These are phyloP conservation scores for Flaveria ramosissima DNA, from an alignment of 129 eudicot species.

Conservation along the genomic window DNA sequence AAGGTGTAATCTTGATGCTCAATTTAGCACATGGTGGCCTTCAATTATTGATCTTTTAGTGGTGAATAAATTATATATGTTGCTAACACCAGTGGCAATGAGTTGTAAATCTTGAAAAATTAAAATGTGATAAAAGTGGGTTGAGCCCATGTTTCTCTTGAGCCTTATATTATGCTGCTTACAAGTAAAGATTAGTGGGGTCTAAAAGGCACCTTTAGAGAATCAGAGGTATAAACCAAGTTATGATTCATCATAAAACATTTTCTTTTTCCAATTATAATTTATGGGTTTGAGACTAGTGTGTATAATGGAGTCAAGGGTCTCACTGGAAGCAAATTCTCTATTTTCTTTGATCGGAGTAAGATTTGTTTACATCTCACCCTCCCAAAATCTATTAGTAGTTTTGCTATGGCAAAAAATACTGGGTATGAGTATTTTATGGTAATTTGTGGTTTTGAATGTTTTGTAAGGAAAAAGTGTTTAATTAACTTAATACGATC, in stretches of 20 bases:
- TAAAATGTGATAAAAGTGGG: constrained; percentile 19
- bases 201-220: constrained; percentile 23
- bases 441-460: not conserved
- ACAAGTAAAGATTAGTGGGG: constrained; percentile 23
- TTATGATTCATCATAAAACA: not conserved
- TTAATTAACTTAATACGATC: not conserved
- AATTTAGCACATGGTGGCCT: constrained; percentile 9
- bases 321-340: too few species aligned
- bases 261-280: not conserved
- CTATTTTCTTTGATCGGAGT: too few species aligned
- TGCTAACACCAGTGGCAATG: constrained; percentile 19
- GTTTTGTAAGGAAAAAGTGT: not conserved
- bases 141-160: constrained; percentile 13
- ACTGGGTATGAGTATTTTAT: too few species aligned
- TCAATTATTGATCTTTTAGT: not conserved
- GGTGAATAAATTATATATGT: constrained; percentile 16
- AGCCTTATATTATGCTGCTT: constrained; percentile 9
- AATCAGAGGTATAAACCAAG: constrained; percentile 8
- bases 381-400: too few species aligned
- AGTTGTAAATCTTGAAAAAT: not conserved
- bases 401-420: too few species aligned
- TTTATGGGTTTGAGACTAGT: not conserved
- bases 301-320: too few species aligned
- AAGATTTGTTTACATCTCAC: too few species aligned
- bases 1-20: constrained; percentile 17